These are phyloP conservation scores for Saposhnikovia divaricata DNA, from an alignment of 129 eudicot genomes.

Conservation along the genomic window DNA sequence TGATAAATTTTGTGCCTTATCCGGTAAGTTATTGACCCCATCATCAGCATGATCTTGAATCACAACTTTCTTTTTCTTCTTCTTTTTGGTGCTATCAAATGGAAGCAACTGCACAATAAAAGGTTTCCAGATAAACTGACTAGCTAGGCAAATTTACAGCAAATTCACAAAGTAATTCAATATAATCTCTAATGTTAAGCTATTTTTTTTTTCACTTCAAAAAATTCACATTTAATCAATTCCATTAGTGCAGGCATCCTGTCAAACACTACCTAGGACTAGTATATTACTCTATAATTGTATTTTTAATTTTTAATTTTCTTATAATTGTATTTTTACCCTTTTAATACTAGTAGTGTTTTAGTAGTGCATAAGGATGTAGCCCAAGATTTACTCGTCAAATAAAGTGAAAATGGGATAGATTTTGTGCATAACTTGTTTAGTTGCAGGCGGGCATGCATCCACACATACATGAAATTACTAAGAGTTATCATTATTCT, in stretches of 20 bases:
- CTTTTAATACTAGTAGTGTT: too few relatives aligned
- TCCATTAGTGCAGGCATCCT: too few relatives aligned
- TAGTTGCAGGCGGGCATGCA: not conserved
- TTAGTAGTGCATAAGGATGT: too few relatives aligned
- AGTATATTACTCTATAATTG: too few relatives aligned
- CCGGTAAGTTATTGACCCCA: slow-evolving; percentile 4
- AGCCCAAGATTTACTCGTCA: too few relatives aligned
- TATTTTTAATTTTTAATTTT: too few relatives aligned
- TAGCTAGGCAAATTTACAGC: not conserved
- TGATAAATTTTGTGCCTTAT: slow-evolving; percentile 27
- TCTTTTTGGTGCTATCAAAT: slow-evolving; percentile 48
- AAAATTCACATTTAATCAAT: too few relatives aligned
- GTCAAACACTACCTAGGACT: too few relatives aligned
- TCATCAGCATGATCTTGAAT: slow-evolving; percentile 26
- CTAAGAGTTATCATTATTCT: not conserved
- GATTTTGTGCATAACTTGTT: too few relatives aligned
- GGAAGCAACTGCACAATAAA: slow-evolving; percentile 28
- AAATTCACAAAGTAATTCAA: slow-evolving; percentile 3
- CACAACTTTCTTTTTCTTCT: slow-evolving; percentile 42
- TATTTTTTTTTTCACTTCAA: not conserved
- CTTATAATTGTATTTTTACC: too few relatives aligned
- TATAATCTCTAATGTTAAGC: not conserved
- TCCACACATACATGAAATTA: not conserved
- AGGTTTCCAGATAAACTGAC: not conserved
- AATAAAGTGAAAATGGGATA: too few relatives aligned